phyloP scores from a whole-genome alignment of 2,329 filamentous ascomycete species.

The Colletotrichum phormii region DNA sequence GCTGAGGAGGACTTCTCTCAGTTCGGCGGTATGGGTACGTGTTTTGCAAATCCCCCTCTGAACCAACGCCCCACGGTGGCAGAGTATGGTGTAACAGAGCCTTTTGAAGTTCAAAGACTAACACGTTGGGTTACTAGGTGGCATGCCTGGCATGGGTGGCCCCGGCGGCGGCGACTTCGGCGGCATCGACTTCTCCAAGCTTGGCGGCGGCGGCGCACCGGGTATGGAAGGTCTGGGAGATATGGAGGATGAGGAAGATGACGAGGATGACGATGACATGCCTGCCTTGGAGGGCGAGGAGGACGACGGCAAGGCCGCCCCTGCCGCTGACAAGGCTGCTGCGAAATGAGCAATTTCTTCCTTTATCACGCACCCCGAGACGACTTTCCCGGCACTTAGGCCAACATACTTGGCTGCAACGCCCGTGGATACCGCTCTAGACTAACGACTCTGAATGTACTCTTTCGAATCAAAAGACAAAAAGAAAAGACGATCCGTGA shows the following conservation, averaged over 20 bases:
- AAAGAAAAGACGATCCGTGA: slow-evolving; percentile 19
- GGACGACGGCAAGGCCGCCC: slow-evolving; percentile 36
- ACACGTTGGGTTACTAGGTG: slow-evolving; percentile 49
- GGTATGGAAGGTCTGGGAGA: slow-evolving; percentile 60
- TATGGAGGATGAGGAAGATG: slow-evolving; percentile 70
- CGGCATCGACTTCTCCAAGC: slow-evolving; percentile 94
- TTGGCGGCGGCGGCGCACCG: slow-evolving; percentile 70
- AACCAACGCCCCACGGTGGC: slow-evolving; percentile 5
- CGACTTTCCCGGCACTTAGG: slow-evolving; percentile 5
- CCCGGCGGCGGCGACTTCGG: slow-evolving; percentile 77
- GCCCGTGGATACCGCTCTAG: slow-evolving; percentile 29
- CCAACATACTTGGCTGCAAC: background rate
- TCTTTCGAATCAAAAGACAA: slow-evolving; percentile 29
- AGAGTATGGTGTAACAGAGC: background rate
- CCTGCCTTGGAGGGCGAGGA: slow-evolving; percentile 79
- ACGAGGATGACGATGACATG: slow-evolving; percentile 86
- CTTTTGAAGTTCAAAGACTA: slow-evolving; percentile 18
- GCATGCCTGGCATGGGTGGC: slow-evolving; percentile 64
- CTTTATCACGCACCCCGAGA: slow-evolving; percentile 10
- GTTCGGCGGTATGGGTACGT: slow-evolving; percentile 74
- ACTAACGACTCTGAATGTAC: slow-evolving; percentile 36
- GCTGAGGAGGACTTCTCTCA: slow-evolving; percentile 82
- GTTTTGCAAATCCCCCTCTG: background rate
- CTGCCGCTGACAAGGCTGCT: slow-evolving; percentile 21
- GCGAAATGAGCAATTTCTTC: slow-evolving; percentile 29